A percentile compares a stretch with the other conserved stretches of the same genome.
phyloP scores from a whole-genome alignment of 352 stramenopile species.

The Phytophthora agathidicida region DNA sequence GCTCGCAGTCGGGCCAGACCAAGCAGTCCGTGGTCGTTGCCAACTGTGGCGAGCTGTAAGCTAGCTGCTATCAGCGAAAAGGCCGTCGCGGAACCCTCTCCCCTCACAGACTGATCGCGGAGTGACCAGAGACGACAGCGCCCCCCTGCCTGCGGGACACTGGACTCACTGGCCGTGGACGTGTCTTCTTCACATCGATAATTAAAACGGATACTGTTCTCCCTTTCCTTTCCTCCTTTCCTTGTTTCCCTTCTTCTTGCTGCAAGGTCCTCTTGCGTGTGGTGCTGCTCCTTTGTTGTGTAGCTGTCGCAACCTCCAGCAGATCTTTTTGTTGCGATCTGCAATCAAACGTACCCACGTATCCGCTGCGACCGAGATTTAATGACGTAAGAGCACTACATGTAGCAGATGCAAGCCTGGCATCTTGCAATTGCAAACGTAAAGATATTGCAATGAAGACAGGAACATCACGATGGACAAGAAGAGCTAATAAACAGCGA shows the following conservation, averaged over 20 bases:
- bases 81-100: not conserved
- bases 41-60: constrained; percentile 94
- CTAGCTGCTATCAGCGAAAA: too few relatives aligned
- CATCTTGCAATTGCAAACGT: too few relatives aligned
- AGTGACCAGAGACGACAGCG: constrained; percentile 9
- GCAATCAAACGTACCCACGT: constrained; percentile 7
- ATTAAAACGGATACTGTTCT: constrained; percentile 40
- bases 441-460: not conserved
- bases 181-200: constrained; percentile 32
- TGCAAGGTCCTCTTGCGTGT: not conserved
- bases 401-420: too few relatives aligned
- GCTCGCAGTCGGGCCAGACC: constrained; percentile 93
- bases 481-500: not conserved
- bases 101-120: constrained; percentile 4
- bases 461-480: not conserved
- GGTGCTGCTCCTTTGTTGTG: not conserved
- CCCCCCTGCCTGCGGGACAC: too few relatives aligned
- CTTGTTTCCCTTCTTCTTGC: not conserved
- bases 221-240: not conserved
- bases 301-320: not conserved
- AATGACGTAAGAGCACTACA: constrained; percentile 3
- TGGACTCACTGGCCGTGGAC: constrained; percentile 8
- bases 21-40: constrained; percentile 92
- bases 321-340: constrained; percentile 13
- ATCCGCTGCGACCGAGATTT: constrained; percentile 11